Evolutionary conservation across 345 rosid genomes (phyloP), one percentile per base, ranked within the genome.

Genomic region (Arabidopsis thaliana): DNA sequence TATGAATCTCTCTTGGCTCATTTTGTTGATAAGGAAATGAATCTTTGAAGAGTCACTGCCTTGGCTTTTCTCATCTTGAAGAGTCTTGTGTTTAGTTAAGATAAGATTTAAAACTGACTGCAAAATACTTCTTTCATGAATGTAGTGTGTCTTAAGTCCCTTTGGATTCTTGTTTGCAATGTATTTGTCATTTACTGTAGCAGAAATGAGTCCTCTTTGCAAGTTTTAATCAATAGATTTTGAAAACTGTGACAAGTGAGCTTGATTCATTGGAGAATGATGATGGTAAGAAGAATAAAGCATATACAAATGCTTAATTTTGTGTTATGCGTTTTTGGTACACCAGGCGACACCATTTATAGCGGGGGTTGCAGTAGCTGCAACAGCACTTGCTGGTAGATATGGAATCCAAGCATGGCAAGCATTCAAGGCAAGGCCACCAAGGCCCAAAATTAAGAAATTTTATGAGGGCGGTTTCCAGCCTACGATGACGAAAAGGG

Each of bases 361-460:
- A 64, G 94, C 92, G 57, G 97, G 97, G 34, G 81, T 84, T 71
- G 92, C 97, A n/a, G 85, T 91, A 72, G 94, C 94, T 34, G 88
- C 89, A 22, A 88, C 94, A 45, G 97, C 97, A 25, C 89, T 87
- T 77, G 94, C 91, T 45, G 89, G 97, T 69, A 87, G 80, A 73
- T 91, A 87, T 65, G 97, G 97, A 49, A 84, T 91, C 83, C 97
- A 89, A 80, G 92, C 97, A 33, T 91, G 97, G 97, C 92, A 91
- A 65, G 84, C 97, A 46, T 80, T 88, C 74, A 89, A 91, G 81
- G 63, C 92, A 1, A 73, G 92, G 6, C 94, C 94, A 1, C 86
- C 90, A 7, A 81, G 66, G 36, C 81, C 87, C 56, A 83, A 48
- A 74, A 10, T 83, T 0, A 87, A 88, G 65, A 91, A 72, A 83